Base-by-base conservation (phyloP, 805 yeast species). In the Komagataella pastoris region DNA sequence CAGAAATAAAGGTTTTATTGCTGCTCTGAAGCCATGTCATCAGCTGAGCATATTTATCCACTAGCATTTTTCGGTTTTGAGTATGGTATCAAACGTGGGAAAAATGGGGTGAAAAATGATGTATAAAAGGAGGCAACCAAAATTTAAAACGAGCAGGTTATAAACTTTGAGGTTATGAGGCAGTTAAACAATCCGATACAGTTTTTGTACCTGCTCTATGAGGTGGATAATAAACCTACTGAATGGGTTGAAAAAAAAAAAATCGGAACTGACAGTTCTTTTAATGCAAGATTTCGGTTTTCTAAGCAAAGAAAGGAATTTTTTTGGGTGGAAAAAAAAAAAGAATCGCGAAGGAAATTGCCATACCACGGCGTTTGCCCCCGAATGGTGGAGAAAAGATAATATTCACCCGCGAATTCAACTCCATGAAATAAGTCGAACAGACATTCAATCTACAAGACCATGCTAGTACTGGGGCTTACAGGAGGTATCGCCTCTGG, bases 401-500 rank as follows among this genome's bases (percentile, higher is more conserved):
- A 8, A 30, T 30, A 30, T 19, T 19, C 12, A 23, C n/a, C 36
- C n/a, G n/a, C 23, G 17, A 17, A 6, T 17, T 19, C 17, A 6
- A 10, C 12, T 3, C 36, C 12, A 47, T 46, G 30, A 49, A 7
- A n/a, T 46, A 6, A 23, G 17, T 1, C 19, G 6, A 12, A 3
- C 17, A 6, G 23, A 21, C 6, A 21, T 21, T 21, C 6, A 6
- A 21, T 6, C 40, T 30, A 44, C 23, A 44, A 7, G 23, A 44
- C 12, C 24, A 91, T 93, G 99, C 75, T 93, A 47, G 75, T 93
- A 36, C 76, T 93, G 5, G 99, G 99, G 1, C 75, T 93, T n/a
- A 93, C 99, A 0, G 99, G 99, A 1, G 97, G 97, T 1, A 93
- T 93, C 49, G 96, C 97, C 4, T 77, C 93, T n/a, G 99, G 99